A percentile compares a stretch with the other conserved stretches of the same genome.
Conservation (phyloP, 805 yeast species). For the Starmera caribaea region DNA sequence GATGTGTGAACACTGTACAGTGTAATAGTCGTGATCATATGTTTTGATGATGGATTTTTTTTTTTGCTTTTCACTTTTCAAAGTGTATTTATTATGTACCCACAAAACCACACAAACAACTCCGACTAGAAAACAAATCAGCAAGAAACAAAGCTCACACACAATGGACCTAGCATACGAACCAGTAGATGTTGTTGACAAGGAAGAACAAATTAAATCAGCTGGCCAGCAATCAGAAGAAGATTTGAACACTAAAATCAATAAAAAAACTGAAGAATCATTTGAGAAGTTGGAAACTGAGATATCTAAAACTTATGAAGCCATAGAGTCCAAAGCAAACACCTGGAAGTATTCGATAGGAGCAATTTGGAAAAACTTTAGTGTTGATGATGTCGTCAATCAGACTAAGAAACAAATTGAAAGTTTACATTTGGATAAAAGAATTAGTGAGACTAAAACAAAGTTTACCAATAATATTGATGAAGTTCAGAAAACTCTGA, state of each 20-base stretch:
- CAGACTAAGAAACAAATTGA: conserved; percentile 15
- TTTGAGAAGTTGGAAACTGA: conserved; percentile 43
- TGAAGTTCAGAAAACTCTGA: conserved; percentile 3
- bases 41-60: no score
- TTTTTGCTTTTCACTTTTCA: no score
- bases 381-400: conserved; percentile 23
- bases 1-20: no score
- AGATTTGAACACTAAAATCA: conserved; percentile 12
- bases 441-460: conserved; percentile 4
- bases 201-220: no score
- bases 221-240: conserved; percentile 1
- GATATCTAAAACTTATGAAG: conserved; percentile 38
- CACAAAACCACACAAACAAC: no score
- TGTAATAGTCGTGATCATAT: no score
- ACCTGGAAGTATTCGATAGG: conserved; percentile 25
- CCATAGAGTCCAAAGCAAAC: conserved; percentile 32
- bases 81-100: no score
- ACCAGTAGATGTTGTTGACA: conserved; percentile 6
- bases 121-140: no score
- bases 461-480: conserved; percentile 8
- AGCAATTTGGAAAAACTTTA: conserved; percentile 26
- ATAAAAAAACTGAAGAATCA: conserved; percentile 42
- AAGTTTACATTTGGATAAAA: conserved; percentile 12
- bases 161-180: conserved; percentile 21
- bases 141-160: no score